Evolutionary conservation across 345 rosid species (phyloP), one percentile per base, ranked within the genome.

Genomic region (Hibiscus mutabilis): DNA sequence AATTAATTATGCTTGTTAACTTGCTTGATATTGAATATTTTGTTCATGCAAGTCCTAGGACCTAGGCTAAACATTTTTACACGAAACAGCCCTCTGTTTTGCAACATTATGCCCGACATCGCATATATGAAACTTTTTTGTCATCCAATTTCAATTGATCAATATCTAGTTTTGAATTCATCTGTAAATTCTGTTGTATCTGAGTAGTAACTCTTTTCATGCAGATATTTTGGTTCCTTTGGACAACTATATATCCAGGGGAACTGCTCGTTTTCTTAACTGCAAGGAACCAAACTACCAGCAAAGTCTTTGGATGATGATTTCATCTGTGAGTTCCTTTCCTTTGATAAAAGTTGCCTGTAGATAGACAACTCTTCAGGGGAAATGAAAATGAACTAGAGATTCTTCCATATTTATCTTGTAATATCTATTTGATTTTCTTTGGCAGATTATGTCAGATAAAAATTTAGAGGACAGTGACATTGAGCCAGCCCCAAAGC

Each of bases 221-320:
- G 73, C 82, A 96, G 99, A 96, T 85, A 92, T 96, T 81, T 80
- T 92, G 83, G 97, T 89, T 79, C 99, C 99, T 16, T 79, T 96
- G 86, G 99, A 91, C 87, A 96, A 96, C 78, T 96, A 86, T 75
- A 86, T 96, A 78, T 92, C 98, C 15, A 84, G 97, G 85, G 99
- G 99, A 79, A 91, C 96, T 75, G 88, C 82, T 57, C 91, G 91
- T 85, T 96, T 89, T 77, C 90, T 96, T 62, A 68, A 84, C 18
- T 92, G 93, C 90, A 92, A 89, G 82, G 94, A 91, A 75, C 98
- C 97, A 6, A 81, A 91, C 83, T 96, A 96, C 86, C 98, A 89
- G 87, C 96, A 92, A 80, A 89, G 96, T 79, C 91, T 96, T 72
- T 96, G 89, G 94, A 86, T 71, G 61, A 89, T 96, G 92, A 81